A percentile compares a stretch with the other conserved stretches of the same genome.
phyloP scores from a whole-genome alignment of 129 eudicot species.

The Chrysanthemum seticuspe region DNA sequence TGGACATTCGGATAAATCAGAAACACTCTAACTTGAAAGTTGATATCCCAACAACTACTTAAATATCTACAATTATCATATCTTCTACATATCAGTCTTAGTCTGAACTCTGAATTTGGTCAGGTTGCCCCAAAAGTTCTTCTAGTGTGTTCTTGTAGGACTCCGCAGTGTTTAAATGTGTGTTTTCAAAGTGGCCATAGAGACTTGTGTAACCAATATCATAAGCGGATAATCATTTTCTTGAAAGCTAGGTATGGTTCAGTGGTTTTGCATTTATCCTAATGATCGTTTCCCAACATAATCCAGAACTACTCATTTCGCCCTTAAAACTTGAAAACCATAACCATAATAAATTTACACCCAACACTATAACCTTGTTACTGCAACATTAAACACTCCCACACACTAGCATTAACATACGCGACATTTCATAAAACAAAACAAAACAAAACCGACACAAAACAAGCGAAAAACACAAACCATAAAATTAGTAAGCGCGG shows the following conservation, averaged over 20 bases:
- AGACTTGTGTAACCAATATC: background rate
- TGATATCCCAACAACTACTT: too few relatives aligned
- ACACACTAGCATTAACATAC: background rate
- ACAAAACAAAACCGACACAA: too few relatives aligned
- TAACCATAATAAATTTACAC: background rate
- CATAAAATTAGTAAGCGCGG: constrained; percentile 89
- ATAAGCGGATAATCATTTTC: background rate
- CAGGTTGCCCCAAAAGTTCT: too few relatives aligned
- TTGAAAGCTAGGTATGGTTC: background rate
- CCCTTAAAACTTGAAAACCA: constrained; percentile 4
- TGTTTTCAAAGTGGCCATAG: background rate
- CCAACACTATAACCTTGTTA: too few relatives aligned
- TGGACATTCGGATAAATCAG: too few relatives aligned
- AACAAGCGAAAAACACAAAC: constrained; percentile 34
- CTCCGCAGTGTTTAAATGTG: background rate
- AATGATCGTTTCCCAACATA: background rate
- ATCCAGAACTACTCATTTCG: background rate
- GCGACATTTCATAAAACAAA: background rate
- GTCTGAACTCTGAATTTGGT: too few relatives aligned
- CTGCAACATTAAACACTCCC: background rate
- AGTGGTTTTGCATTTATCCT: background rate
- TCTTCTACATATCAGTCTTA: too few relatives aligned
- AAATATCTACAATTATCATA: too few relatives aligned
- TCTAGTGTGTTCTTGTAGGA: too few relatives aligned
- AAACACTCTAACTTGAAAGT: too few relatives aligned